phyloP scores from a whole-genome alignment of 108 stramenopile species.

The Conticribra weissflogii region DNA sequence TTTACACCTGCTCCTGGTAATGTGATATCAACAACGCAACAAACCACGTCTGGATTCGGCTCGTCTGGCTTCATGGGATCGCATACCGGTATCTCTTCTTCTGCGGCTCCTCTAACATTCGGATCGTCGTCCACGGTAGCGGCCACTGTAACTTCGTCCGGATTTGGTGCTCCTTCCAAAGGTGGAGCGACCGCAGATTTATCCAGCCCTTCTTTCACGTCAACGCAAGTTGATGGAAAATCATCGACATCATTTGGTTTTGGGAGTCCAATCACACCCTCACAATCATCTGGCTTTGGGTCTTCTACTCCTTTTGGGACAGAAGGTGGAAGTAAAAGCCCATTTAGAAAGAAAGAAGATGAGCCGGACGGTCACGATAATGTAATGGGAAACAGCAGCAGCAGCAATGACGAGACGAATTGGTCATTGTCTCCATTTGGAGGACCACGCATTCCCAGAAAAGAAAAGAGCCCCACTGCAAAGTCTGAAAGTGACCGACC shows the following conservation, averaged over 20 bases:
- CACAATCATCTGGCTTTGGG: constrained; percentile 19
- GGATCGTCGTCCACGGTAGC: constrained; percentile 32
- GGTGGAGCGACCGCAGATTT: neutral
- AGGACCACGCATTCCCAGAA: constrained; percentile 32
- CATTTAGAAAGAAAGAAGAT: neutral
- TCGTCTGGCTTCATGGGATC: no score
- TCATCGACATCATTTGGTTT: neutral
- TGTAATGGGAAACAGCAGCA: neutral
- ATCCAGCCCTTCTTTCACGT: neutral
- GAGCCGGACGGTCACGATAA: neutral
- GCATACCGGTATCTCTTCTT: neutral
- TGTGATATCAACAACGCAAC: no score
- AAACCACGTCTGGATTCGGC: no score
- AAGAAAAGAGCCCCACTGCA: constrained; percentile 12
- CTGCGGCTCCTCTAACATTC: constrained; percentile 17
- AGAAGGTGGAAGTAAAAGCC: no score
- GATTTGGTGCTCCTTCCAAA: constrained; percentile 9
- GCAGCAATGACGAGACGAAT: neutral
- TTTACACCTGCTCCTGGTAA: no score
- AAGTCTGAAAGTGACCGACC: no score
- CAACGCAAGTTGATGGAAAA: neutral
- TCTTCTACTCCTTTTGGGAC: neutral
- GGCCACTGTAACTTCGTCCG: neutral
- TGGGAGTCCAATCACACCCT: neutral
- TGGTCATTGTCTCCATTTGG: constrained; percentile 13